These are phyloP conservation scores for Cladophialophora immunda DNA, from an alignment of 2,329 filamentous ascomycete species.

Conservation along the genomic window DNA sequence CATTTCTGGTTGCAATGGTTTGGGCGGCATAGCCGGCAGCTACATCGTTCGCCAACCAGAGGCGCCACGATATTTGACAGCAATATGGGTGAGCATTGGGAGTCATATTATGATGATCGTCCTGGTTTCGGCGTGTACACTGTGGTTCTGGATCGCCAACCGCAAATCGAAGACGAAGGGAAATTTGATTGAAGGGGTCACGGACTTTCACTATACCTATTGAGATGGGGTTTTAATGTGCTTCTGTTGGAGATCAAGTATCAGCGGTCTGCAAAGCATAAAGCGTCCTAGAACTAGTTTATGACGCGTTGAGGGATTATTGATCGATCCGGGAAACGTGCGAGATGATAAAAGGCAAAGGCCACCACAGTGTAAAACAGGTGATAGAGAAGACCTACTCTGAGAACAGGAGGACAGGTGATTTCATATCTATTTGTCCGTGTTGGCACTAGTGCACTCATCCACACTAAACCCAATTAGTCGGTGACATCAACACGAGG, in stretches of 20 bases:
- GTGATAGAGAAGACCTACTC: neutral
- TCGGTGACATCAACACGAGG: neutral
- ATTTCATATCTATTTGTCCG: neutral
- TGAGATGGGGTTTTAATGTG: conserved; percentile 15
- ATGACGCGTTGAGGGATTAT: neutral
- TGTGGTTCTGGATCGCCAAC: conserved; percentile 40
- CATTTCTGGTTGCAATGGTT: conserved; percentile 68
- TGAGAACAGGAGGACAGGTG: neutral
- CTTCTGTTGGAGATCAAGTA: neutral
- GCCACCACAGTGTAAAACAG: neutral
- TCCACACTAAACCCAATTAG: neutral
- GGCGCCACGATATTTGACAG: conserved; percentile 70
- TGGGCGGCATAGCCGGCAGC: conserved; percentile 71
- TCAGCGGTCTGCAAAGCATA: neutral
- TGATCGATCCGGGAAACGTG: too few relatives aligned
- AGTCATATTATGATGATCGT: conserved; percentile 40
- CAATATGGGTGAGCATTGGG: conserved; percentile 74
- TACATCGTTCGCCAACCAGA: conserved; percentile 71
- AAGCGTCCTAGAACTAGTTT: neutral
- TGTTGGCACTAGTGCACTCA: neutral
- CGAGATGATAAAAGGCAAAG: neutral
- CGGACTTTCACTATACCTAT: conserved; percentile 40
- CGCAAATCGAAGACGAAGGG: conserved; percentile 26
- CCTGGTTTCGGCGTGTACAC: conserved; percentile 36
- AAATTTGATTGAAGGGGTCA: conserved; percentile 38